These are phyloP conservation scores for Cercospora sp. DNA, from an alignment of 2,329 filamentous ascomycete genomes.

Conservation along the genomic window DNA sequence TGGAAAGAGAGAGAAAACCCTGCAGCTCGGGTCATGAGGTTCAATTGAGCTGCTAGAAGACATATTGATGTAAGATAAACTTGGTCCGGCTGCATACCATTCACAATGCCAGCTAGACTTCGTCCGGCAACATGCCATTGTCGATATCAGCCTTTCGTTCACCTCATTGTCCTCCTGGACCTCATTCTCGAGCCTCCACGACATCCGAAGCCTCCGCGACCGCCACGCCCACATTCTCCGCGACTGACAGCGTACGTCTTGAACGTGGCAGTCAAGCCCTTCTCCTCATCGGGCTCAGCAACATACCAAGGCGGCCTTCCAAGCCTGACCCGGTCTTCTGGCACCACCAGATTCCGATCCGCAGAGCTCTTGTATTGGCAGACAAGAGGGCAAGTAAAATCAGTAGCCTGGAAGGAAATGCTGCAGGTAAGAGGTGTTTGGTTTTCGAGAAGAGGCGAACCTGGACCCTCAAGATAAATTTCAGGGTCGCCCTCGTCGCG, in stretches of 20 bases:
- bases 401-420: not conserved
- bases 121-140: not conserved
- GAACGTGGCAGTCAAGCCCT: not conserved
- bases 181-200: not conserved
- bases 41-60: not conserved
- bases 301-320: not conserved
- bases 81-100: not conserved
- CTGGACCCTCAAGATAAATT: not conserved
- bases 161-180: not conserved
- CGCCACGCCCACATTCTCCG: not conserved
- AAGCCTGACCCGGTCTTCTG: not conserved
- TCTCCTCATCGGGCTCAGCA: not conserved
- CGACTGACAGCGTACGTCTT: slow-evolving; percentile 2
- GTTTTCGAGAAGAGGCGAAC: not conserved
- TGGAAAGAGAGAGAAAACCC: not conserved
- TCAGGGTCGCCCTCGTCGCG: not conserved
- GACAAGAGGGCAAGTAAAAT: not conserved
- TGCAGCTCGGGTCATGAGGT: not conserved
- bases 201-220: not conserved
- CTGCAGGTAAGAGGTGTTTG: not conserved
- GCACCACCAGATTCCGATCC: slow-evolving; percentile 3
- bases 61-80: not conserved
- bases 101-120: not conserved
- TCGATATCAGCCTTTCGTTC: not conserved
- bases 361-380: not conserved